Evolutionary conservation across 2,329 filamentous ascomycete species (phyloP).

Genomic region (Nothophoma quercina): DNA sequence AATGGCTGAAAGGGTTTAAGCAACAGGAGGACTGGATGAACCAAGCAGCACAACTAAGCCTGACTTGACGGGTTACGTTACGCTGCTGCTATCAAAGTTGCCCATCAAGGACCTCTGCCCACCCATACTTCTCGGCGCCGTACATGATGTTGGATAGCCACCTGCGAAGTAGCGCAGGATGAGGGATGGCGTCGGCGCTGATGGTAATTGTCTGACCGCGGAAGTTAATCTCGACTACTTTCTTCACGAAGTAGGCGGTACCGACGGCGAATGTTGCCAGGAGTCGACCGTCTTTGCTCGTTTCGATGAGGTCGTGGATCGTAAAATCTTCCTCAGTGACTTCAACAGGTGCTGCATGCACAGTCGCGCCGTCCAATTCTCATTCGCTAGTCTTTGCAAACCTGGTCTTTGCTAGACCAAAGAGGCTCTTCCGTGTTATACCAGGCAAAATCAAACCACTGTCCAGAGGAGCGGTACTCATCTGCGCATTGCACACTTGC

Average conservation of each 20-base stretch:
- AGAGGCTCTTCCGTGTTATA: too few relatives aligned
- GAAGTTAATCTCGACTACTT: neutral
- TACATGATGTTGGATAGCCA: constrained; percentile 11
- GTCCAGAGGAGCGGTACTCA: too few relatives aligned
- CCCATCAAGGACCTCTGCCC: neutral
- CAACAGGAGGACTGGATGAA: constrained; percentile 11
- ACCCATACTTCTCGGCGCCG: constrained; percentile 1
- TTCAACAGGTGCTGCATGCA: neutral
- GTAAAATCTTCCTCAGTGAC: neutral
- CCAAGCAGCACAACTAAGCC: constrained; percentile 5
- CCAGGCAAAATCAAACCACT: too few relatives aligned
- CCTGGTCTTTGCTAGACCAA: too few relatives aligned
- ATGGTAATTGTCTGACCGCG: neutral
- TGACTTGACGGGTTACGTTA: neutral
- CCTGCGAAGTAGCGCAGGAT: neutral
- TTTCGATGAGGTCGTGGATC: neutral
- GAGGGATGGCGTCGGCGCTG: neutral
- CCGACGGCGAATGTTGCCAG: neutral
- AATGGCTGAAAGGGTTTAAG: constrained; percentile 49
- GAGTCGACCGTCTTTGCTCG: constrained; percentile 5
- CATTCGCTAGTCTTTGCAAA: too few relatives aligned
- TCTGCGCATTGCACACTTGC: too few relatives aligned
- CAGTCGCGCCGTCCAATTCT: neutral
- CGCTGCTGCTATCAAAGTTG: neutral
- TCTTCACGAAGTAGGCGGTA: neutral